Conservation (phyloP, 1,139 yeast genomes). For the Pichia sp. region DNA sequence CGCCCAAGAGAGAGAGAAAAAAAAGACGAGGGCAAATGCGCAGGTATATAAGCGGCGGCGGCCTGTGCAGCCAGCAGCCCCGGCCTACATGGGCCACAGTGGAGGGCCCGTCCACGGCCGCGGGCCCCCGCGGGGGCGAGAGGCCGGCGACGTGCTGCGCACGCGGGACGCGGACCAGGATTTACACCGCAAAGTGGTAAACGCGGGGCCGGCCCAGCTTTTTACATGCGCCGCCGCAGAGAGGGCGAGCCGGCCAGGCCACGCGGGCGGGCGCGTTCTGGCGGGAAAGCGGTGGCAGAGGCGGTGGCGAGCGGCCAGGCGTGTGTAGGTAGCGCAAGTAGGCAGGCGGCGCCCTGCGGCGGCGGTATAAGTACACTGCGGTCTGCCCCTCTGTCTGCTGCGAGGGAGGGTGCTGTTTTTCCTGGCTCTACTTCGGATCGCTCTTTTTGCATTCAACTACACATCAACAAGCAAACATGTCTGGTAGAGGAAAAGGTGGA, state of each 20-base stretch:
- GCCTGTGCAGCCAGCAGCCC: too few species aligned
- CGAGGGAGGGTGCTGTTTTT: too few species aligned
- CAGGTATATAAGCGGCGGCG: background rate
- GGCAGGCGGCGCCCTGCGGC: too few species aligned
- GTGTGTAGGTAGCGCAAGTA: too few species aligned
- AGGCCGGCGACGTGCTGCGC: too few species aligned
- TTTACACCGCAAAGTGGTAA: slow-evolving; percentile 8
- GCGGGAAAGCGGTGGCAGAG: background rate
- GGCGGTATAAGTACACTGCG: background rate
- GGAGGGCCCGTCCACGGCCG: too few species aligned
- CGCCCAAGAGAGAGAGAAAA: background rate
- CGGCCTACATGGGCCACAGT: too few species aligned
- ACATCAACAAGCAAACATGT: slow-evolving; percentile 50
- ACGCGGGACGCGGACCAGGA: background rate
- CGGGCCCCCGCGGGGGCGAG: too few species aligned
- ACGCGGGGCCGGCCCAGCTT: slow-evolving; percentile 3
- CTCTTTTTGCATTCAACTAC: slow-evolving; percentile 5
- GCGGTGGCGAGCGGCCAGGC: background rate
- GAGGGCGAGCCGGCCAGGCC: too few species aligned
- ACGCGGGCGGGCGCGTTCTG: too few species aligned
- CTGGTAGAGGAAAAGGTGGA: slow-evolving; percentile 99
- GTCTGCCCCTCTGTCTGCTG: background rate
- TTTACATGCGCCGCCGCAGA: background rate
- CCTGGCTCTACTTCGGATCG: too few species aligned
- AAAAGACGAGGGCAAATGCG: slow-evolving; percentile 1